Percentiles rank a stretch among this genome's conserved stretches.
phyloP scores from a whole-genome alignment of 2,329 filamentous ascomycete species.

The Neocatenulostroma microsporum region DNA sequence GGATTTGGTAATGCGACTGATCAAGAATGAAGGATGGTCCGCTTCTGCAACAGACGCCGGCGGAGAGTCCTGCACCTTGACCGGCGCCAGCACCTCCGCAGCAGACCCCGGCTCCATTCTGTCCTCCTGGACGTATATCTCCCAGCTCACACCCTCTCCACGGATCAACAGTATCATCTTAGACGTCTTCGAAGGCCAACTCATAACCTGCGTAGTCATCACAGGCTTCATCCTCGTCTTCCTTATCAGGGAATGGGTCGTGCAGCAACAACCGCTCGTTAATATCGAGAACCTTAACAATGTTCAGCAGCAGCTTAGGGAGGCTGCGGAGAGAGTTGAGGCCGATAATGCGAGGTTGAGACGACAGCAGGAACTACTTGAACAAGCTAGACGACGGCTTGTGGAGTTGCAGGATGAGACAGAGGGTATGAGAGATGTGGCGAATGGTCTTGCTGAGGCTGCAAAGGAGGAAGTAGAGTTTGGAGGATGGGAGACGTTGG shows the following conservation, averaged over 20 bases:
- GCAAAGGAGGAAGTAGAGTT: slow-evolving; percentile 13
- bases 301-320: slow-evolving; percentile 17
- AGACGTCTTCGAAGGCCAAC: slow-evolving; percentile 79
- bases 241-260: slow-evolving; percentile 92
- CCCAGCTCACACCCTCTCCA: slow-evolving; percentile 60
- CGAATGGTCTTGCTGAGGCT: slow-evolving; percentile 7
- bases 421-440: slow-evolving; percentile 13
- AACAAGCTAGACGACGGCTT: slow-evolving; percentile 20
- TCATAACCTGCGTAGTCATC: slow-evolving; percentile 87
- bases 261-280: slow-evolving; percentile 91
- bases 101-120: slow-evolving; percentile 13
- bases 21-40: slow-evolving; percentile 4
- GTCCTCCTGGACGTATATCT: slow-evolving; percentile 37
- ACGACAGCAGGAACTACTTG: slow-evolving; percentile 22
- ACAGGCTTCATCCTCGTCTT: slow-evolving; percentile 96
- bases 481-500: slow-evolving; percentile 20
- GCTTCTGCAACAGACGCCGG: no score
- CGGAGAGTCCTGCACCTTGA: not conserved
- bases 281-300: slow-evolving; percentile 42
- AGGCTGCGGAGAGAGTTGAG: slow-evolving; percentile 23
- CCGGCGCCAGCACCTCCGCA: slow-evolving; percentile 2
- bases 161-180: slow-evolving; percentile 71
- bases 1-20: slow-evolving; percentile 2
- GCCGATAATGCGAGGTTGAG: slow-evolving; percentile 19
- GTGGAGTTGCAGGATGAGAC: slow-evolving; percentile 19